These are phyloP conservation scores for Cryptosporidium bovis DNA, from an alignment of 169 alveolate species.

Conservation along the genomic window DNA sequence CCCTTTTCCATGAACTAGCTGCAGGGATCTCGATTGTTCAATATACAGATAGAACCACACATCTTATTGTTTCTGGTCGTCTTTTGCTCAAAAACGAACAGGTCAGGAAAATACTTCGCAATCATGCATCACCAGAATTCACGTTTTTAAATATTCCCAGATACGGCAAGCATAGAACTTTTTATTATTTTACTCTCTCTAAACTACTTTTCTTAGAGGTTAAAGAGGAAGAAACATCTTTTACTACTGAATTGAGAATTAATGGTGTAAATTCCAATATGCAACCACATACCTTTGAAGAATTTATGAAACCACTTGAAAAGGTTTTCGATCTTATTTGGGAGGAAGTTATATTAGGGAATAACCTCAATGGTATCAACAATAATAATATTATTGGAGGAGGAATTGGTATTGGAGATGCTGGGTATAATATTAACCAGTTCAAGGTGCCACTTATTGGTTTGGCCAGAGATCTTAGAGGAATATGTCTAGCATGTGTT, in stretches of 20 bases:
- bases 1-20: conserved; percentile 89
- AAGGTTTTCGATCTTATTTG: conserved; percentile 77
- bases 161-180: conserved; percentile 90
- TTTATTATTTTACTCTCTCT: conserved; percentile 89
- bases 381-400: background rate
- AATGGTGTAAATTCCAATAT: background rate
- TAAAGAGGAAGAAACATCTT: conserved; percentile 79
- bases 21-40: conserved; percentile 94
- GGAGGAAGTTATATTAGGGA: conserved; percentile 79
- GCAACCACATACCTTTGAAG: conserved; percentile 78
- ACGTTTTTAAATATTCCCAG: conserved; percentile 76
- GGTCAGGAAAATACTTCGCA: conserved; percentile 75
- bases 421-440: conserved; percentile 73
- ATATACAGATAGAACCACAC: conserved; percentile 88
- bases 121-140: conserved; percentile 81
- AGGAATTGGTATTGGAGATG: background rate
- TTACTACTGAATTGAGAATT: background rate
- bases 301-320: conserved; percentile 85
- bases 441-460: conserved; percentile 87
- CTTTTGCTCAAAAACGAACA: conserved; percentile 90
- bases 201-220: conserved; percentile 88
- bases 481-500: conserved; percentile 84
- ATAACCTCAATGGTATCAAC: conserved; percentile 55
- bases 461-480: conserved; percentile 90
- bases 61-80: conserved; percentile 91